Evolutionary conservation across 140 eudicot species (phyloP).

Genomic region (Stevia rebaudiana): DNA sequence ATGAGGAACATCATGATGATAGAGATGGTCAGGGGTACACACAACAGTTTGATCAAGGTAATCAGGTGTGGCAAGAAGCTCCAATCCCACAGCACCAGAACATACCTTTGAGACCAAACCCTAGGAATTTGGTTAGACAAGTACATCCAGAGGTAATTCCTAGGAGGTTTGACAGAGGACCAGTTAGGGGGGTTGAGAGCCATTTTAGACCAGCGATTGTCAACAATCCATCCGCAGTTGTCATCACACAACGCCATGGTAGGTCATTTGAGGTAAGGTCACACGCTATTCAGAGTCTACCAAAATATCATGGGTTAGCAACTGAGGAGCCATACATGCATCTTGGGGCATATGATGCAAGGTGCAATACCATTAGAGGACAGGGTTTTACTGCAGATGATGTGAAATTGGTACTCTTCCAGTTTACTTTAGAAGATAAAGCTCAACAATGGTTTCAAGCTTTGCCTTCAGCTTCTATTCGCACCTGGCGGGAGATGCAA

Average conservation of each 20-base stretch:
- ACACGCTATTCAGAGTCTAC: not conserved
- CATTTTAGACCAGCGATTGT: not conserved
- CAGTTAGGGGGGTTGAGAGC: not conserved
- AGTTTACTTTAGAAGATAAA: not conserved
- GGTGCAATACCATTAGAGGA: not conserved
- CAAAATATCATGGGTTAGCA: not conserved
- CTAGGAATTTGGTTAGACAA: not conserved
- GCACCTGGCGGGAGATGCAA: not conserved
- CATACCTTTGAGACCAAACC: not conserved
- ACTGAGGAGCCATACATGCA: not conserved
- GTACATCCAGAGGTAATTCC: not conserved
- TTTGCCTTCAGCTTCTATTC: not conserved
- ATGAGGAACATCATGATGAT: no score
- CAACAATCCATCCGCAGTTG: not conserved
- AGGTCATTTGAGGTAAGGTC: not conserved
- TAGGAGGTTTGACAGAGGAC: not conserved
- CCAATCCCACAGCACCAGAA: not conserved
- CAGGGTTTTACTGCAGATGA: no score
- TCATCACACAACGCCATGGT: not conserved
- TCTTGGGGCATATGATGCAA: not conserved
- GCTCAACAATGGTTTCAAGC: not conserved
- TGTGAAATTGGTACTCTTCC: no score
- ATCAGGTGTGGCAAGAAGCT: not conserved
- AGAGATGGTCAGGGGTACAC: no score
- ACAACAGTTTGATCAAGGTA: no score